Evolutionary conservation across 306 rosid species (phyloP), one percentile per base, ranked within the genome.

Genomic region (Styphnolobium japonicum): DNA sequence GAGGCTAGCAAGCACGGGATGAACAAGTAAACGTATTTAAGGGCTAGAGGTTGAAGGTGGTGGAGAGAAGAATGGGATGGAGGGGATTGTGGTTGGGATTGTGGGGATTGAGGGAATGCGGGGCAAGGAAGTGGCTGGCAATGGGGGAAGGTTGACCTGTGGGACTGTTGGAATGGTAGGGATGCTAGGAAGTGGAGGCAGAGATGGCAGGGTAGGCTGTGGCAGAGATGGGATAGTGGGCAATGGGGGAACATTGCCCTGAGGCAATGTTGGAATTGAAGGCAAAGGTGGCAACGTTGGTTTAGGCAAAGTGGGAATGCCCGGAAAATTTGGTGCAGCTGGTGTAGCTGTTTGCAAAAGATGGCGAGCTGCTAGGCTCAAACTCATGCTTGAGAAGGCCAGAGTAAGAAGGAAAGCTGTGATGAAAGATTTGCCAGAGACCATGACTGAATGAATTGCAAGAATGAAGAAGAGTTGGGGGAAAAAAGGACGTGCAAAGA

Each of bases 1-100:
- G 61, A 31, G 27, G 45, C 37, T 23, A 43, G 67, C 16, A 10
- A 21, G 19, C 29, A 25, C 3, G 16, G 27, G 49, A 51, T 58
- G 68, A 48, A 21, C n/a, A 25, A 60, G 45, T 43, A 60, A 10
- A 40, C 6, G 21, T 62, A 15, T 9, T 78, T 45, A 78, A 33
- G 79, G 83, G 60, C 33, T 52, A 4, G 76, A n/a, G 48, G 83
- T 25, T 14, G 74, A 39, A 73, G 87, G 86, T 66, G 83, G 87
- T 56, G 86, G 83, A 2, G 86, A 73, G 43, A 78, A 3, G 83
- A 83, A 73, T 6, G 86, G 76, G 22, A 83, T 34, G 33, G 81
- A 71, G 3, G 86, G 80, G 0, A 83, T 33, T 23, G 49, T 65
- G n/a, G 68, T 71, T 36, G 86, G 86, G 25, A 82, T 72, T 2